Evolutionary conservation across 257 asterid genomes (phyloP).

Genomic region (Penstemon newberryi): DNA sequence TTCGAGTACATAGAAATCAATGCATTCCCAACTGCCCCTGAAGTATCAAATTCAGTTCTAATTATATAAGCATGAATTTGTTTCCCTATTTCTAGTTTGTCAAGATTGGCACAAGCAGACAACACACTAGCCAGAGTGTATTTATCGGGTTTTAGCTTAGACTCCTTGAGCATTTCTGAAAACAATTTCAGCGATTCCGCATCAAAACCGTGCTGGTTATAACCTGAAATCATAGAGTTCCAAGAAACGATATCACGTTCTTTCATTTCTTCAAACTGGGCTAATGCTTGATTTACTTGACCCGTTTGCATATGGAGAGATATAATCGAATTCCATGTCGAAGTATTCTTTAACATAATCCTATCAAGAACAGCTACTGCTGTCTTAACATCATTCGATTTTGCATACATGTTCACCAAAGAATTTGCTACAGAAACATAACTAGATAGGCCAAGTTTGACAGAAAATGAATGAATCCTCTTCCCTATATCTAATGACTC

Average conservation of each 20-base stretch:
- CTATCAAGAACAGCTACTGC: slow-evolving; percentile 54
- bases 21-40: slow-evolving; percentile 71
- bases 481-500: slow-evolving; percentile 53
- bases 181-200: slow-evolving; percentile 53
- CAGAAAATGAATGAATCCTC: slow-evolving; percentile 69
- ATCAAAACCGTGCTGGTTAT: slow-evolving; percentile 66
- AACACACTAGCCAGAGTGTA: slow-evolving; percentile 69
- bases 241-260: slow-evolving; percentile 72
- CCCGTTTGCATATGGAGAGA: slow-evolving; percentile 70
- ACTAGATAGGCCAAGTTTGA: slow-evolving; percentile 55
- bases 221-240: slow-evolving; percentile 84
- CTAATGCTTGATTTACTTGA: slow-evolving; percentile 50
- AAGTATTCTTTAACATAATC: slow-evolving; percentile 53
- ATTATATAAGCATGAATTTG: slow-evolving; percentile 66
- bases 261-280: slow-evolving; percentile 61
- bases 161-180: slow-evolving; percentile 52
- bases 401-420: slow-evolving; percentile 78
- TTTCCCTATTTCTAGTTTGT: slow-evolving; percentile 52
- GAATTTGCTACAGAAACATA: slow-evolving; percentile 68
- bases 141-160: slow-evolving; percentile 54
- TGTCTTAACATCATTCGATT: slow-evolving; percentile 50
- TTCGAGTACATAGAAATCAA: slow-evolving; percentile 80
- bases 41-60: slow-evolving; percentile 48
- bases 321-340: slow-evolving; percentile 65
- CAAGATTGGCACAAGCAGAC: slow-evolving; percentile 75